These are phyloP conservation scores for Gardenia jasminoides DNA, from an alignment of 257 asterid species.

Conservation along the genomic window DNA sequence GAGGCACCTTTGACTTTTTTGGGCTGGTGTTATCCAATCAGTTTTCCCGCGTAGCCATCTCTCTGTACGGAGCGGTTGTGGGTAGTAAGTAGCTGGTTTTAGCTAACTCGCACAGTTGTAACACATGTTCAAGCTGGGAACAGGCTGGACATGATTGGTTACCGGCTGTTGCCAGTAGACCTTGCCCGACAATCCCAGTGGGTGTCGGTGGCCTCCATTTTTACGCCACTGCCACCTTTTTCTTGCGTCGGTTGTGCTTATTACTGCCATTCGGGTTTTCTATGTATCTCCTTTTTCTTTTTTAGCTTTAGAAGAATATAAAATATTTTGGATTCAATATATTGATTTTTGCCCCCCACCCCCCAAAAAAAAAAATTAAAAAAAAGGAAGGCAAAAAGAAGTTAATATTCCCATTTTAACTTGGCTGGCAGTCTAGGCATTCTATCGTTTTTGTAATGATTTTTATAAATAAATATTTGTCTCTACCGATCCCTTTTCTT, in stretches of 20 bases:
- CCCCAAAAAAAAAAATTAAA: too few species aligned
- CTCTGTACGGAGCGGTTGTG: neutral
- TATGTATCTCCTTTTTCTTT: too few species aligned
- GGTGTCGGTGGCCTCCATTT: constrained; percentile 20
- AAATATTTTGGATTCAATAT: too few species aligned
- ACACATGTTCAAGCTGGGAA: constrained; percentile 13
- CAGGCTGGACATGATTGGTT: constrained; percentile 5
- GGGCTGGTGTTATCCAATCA: neutral
- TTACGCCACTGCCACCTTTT: neutral
- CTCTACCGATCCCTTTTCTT: too few species aligned
- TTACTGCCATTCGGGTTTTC: neutral
- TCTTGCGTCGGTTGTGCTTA: constrained; percentile 12
- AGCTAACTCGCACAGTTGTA: neutral
- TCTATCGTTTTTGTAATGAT: too few species aligned
- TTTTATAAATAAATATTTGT: too few species aligned
- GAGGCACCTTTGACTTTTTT: neutral
- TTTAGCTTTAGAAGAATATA: too few species aligned
- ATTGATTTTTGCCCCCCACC: too few species aligned
- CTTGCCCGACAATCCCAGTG: neutral
- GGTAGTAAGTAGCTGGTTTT: neutral
- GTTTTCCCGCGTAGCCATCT: neutral
- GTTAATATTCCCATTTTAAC: too few species aligned
- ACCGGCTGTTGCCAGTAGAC: constrained; percentile 20
- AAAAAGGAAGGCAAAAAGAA: too few species aligned
- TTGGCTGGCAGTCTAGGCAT: too few species aligned